These are phyloP conservation scores for Arabidopsis suecica DNA, from an alignment of 345 rosid species.

Conservation along the genomic window DNA sequence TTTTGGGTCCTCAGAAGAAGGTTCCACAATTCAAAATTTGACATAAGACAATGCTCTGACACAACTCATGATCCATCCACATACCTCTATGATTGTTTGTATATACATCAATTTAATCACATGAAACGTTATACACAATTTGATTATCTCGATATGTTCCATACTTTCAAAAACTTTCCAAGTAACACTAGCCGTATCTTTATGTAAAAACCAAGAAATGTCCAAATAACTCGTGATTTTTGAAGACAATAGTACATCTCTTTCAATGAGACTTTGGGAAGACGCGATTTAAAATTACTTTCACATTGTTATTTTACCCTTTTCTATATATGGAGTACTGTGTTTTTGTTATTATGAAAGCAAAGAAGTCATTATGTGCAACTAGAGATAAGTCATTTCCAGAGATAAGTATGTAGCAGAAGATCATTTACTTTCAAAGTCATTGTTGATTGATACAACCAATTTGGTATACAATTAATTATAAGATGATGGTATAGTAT, in stretches of 20 bases:
- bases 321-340: background rate
- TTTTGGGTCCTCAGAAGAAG: slow-evolving; percentile 38
- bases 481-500: slow-evolving; percentile 15
- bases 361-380: slow-evolving; percentile 32
- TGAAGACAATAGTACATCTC: slow-evolving; percentile 2
- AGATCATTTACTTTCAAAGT: slow-evolving; percentile 24
- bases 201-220: slow-evolving; percentile 37
- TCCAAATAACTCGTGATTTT: slow-evolving; percentile 14
- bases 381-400: slow-evolving; percentile 15
- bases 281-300: slow-evolving; percentile 21
- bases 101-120: slow-evolving; percentile 16
- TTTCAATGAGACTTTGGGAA: slow-evolving; percentile 33
- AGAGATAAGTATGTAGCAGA: slow-evolving; percentile 15
- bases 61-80: slow-evolving; percentile 41
- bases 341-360: slow-evolving; percentile 10
- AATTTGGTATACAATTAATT: slow-evolving; percentile 27
- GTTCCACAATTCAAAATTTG: slow-evolving; percentile 41
- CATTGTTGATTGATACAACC: slow-evolving; percentile 28
- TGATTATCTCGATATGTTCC: slow-evolving; percentile 31
- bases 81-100: slow-evolving; percentile 32
- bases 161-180: slow-evolving; percentile 27
- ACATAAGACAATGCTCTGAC: slow-evolving; percentile 43
- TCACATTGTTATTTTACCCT: background rate
- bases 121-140: slow-evolving; percentile 19
- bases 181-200: slow-evolving; percentile 29